Conservation (phyloP, 2,329 filamentous ascomycete species). For the Tolypocladium album region DNA sequence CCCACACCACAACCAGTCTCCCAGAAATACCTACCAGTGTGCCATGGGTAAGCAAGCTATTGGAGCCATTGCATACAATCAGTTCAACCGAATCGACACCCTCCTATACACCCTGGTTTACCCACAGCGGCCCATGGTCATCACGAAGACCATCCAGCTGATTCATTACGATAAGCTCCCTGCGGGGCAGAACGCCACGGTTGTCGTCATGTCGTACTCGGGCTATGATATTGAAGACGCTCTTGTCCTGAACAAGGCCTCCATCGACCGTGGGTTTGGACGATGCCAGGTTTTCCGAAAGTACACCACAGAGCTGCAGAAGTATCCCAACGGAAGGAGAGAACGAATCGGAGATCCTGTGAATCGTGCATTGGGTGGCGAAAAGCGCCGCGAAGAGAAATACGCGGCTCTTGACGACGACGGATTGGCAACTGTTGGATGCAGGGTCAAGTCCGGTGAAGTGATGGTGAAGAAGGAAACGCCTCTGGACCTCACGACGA, state of each 20-base stretch:
- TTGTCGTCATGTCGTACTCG: constrained; percentile 98
- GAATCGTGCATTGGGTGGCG: constrained; percentile 44
- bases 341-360: constrained; percentile 53
- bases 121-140: constrained; percentile 94
- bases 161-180: constrained; percentile 96
- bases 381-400: constrained; percentile 51
- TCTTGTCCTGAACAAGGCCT: constrained; percentile 91
- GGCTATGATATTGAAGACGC: constrained; percentile 99
- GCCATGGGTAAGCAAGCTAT: constrained; percentile 99
- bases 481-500: constrained; percentile 66
- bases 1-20: constrained; percentile 97
- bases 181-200: constrained; percentile 91
- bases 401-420: constrained; percentile 71
- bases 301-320: constrained; percentile 74
- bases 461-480: constrained; percentile 85
- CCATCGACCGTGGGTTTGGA: constrained; percentile 87
- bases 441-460: constrained; percentile 66
- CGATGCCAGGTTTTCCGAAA: constrained; percentile 98
- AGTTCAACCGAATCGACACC: constrained; percentile 94
- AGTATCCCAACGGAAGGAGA: constrained; percentile 71
- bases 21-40: constrained; percentile 96
- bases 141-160: constrained; percentile 91
- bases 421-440: constrained; percentile 79
- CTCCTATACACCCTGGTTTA: constrained; percentile 95
- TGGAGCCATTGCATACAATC: constrained; percentile 94